A percentile compares a stretch with the other conserved stretches of the same genome.
phyloP scores from a whole-genome alignment of 139 green algal genomes.

The Tetraselmis chui region DNA sequence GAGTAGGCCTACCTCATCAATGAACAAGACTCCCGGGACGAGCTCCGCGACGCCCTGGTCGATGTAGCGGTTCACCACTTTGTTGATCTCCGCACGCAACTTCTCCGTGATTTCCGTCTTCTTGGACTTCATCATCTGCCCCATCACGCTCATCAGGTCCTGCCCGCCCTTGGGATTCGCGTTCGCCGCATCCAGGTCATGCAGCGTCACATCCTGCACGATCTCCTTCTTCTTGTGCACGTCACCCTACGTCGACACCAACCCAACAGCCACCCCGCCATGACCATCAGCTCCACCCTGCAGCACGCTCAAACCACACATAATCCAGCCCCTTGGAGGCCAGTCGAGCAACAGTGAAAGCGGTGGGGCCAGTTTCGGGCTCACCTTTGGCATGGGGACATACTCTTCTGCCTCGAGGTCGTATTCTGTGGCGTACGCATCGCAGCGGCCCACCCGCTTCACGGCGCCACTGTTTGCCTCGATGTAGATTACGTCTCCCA shows the following conservation, averaged over 20 bases:
- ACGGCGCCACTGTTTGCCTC: conserved; percentile 92
- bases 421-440: conserved; percentile 94
- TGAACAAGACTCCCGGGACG: conserved; percentile 96
- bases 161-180: conserved; percentile 81
- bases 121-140: conserved; percentile 92
- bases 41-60: conserved; percentile 80
- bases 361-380: no score
- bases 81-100: conserved; percentile 97
- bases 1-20: conserved; percentile 72
- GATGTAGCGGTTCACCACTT: conserved; percentile 72
- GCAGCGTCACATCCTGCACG: conserved; percentile 94
- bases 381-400: conserved; percentile 94
- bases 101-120: conserved; percentile 99
- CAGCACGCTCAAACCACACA: no score
- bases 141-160: conserved; percentile 95
- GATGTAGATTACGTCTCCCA: conserved; percentile 99
- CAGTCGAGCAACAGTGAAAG: no score
- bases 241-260: conserved; percentile 61
- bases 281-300: background rate
- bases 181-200: conserved; percentile 96
- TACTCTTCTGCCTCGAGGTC: conserved; percentile 99
- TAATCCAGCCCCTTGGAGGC: background rate
- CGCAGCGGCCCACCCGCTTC: conserved; percentile 92
- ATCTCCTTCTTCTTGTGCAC: conserved; percentile 99
- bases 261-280: background rate